Base-by-base conservation (phyloP, 139 green algal species). In the Gonium pectorale region DNA sequence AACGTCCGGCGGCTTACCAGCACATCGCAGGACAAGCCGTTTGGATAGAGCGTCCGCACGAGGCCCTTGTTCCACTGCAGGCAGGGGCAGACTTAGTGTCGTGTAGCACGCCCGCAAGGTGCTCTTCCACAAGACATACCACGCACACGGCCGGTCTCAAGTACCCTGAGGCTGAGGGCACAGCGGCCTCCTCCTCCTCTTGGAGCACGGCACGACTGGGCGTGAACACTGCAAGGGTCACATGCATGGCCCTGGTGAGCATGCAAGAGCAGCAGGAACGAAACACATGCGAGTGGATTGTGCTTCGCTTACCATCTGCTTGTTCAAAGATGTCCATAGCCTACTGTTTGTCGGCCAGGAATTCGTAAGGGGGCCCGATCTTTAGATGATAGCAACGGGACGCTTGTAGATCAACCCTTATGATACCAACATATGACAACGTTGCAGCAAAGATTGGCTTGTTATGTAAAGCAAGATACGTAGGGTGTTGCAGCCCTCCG, bases 271-370 rank as follows among this genome's bases (percentile, higher is more conserved):
- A n/a, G n/a, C n/a, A n/a, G n/a, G n/a, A n/a, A n/a, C n/a, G n/a
- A n/a, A 54, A 54, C 15, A 19, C 11, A 9, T 26, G 6, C 35
- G 26, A 19, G 21, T 60, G 38, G 41, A 24, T 9, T 6, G n/a
- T 21, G 33, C 26, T n/a, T 49, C 11, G 3, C 84, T 29, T 41
- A 87, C 86, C 86, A 40, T 90, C 86, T 8, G 80, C 72, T 69
- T 90, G 85, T 31, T 90, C 86, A 51, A 90, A 87, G 13, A 87
- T 79, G 33, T 90, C 86, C 86, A 90, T 90, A 27, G 29, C 56
- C 19, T 24, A 64, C 56, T 64, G 56, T n/a, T n/a, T n/a, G n/a
- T n/a, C n/a, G n/a, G n/a, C n/a, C n/a, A n/a, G n/a, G n/a, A n/a
- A n/a, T n/a, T n/a, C n/a, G n/a, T n/a, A n/a, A n/a, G n/a, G n/a